Conservation (phyloP, 202 grass and related monocot species). For the Panicum hallii region DNA sequence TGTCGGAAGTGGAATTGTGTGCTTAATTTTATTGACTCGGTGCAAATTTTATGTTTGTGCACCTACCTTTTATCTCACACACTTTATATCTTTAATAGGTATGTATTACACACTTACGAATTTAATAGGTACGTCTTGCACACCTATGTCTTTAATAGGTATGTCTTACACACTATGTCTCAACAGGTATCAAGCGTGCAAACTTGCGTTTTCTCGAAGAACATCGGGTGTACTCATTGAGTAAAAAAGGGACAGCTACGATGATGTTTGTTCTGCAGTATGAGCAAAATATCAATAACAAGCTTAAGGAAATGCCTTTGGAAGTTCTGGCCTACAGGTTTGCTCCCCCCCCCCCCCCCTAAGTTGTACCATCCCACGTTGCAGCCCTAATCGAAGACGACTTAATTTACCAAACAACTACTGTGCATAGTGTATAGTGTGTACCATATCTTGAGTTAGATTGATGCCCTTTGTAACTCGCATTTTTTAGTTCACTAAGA, state of each 20-base stretch:
- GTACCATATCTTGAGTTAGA: conserved; percentile 1
- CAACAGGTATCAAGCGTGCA: conserved; percentile 28
- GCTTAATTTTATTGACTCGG: not conserved
- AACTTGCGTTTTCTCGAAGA: conserved; percentile 53
- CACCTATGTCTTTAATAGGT: not conserved
- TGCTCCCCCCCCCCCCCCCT: not conserved
- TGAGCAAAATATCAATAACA: conserved; percentile 18
- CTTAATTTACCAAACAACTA: conserved; percentile 13
- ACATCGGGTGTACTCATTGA: conserved; percentile 57
- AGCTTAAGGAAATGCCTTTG: conserved; percentile 54
- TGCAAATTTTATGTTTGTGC: conserved; percentile 6
- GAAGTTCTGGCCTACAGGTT: conserved; percentile 63
- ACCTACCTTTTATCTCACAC: not conserved
- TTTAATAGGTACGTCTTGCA: conserved; percentile 5
- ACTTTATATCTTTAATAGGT: not conserved
- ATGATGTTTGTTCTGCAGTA: conserved; percentile 62
- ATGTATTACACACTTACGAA: not conserved
- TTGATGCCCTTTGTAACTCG: not conserved
- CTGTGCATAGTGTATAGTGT: not conserved
- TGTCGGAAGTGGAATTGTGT: not conserved
- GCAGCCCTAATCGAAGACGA: not conserved
- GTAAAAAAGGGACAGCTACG: conserved; percentile 55
- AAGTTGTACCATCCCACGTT: conserved; percentile 6
- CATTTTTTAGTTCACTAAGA: not conserved
- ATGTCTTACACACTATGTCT: not conserved